These are phyloP conservation scores for Glaciozyma martinii DNA, from an alignment of 768 basidiomycete species.

Conservation along the genomic window DNA sequence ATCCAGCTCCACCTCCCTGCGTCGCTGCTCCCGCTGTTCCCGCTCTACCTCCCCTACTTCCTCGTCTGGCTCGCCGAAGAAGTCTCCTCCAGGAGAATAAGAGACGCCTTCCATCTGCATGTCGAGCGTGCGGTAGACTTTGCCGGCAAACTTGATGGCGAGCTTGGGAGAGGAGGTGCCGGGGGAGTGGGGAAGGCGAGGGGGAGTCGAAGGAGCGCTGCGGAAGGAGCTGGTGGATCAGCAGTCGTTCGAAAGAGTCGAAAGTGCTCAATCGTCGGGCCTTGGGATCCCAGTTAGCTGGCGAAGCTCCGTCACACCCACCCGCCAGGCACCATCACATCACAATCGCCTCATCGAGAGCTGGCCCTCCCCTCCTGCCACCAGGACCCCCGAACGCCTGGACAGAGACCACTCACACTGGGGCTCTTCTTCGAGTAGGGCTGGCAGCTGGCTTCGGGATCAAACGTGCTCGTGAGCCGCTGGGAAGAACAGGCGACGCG, in stretches of 20 bases:
- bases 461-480: too few species aligned
- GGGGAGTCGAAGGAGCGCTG: neutral
- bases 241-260: neutral
- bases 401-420: too few species aligned
- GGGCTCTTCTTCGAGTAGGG: too few species aligned
- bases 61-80: conserved; percentile 19
- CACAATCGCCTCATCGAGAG: too few species aligned
- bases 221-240: neutral
- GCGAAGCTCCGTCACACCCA: too few species aligned
- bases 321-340: too few species aligned
- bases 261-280: too few species aligned
- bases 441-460: too few species aligned
- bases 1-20: conserved; percentile 13
- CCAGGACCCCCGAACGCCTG: too few species aligned
- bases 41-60: conserved; percentile 20
- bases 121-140: conserved; percentile 24
- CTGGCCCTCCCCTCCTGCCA: too few species aligned
- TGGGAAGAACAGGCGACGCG: too few species aligned
- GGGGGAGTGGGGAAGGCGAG: neutral
- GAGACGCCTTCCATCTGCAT: conserved; percentile 6
- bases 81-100: conserved; percentile 6
- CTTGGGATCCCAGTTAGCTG: too few species aligned
- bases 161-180: conserved; percentile 3
- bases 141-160: conserved; percentile 23
- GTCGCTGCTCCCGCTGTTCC: neutral